phyloP scores from a whole-genome alignment of 2,329 filamentous ascomycete genomes.

The Claviceps digitariae region DNA sequence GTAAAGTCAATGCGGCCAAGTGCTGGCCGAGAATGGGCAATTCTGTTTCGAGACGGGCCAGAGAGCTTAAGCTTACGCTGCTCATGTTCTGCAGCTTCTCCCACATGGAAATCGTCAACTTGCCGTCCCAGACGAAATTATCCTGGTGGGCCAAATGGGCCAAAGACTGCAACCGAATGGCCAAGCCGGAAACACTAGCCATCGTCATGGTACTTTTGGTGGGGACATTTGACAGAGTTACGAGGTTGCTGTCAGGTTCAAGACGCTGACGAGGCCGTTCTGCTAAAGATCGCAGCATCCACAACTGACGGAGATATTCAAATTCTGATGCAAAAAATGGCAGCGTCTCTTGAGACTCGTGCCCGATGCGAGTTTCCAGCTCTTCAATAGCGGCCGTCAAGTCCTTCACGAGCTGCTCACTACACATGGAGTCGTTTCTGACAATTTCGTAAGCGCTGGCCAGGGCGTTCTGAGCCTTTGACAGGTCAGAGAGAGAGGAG shows the following conservation, averaged over 20 bases:
- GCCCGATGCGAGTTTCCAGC: conserved; percentile 33
- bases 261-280: not conserved
- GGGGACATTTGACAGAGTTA: conserved; percentile 32
- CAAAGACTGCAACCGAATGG: conserved; percentile 30
- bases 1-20: conserved; percentile 33
- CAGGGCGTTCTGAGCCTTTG: conserved; percentile 39
- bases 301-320: conserved; percentile 40
- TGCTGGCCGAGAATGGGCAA: conserved; percentile 46
- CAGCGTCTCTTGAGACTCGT: conserved; percentile 24
- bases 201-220: conserved; percentile 21
- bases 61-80: conserved; percentile 42
- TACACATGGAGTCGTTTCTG: conserved; percentile 25
- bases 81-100: conserved; percentile 37
- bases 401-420: conserved; percentile 33
- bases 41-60: conserved; percentile 52
- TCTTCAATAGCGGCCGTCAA: conserved; percentile 37
- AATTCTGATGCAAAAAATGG: conserved; percentile 44
- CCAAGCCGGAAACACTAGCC: conserved; percentile 21
- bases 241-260: conserved; percentile 22
- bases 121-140: conserved; percentile 27
- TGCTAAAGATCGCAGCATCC: conserved; percentile 24
- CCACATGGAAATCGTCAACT: conserved; percentile 33
- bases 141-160: conserved; percentile 30
- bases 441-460: conserved; percentile 43
- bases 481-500: conserved; percentile 36